Base-by-base conservation (phyloP, 2,329 filamentous ascomycete genomes). In the Hansfordia pulvinata region DNA sequence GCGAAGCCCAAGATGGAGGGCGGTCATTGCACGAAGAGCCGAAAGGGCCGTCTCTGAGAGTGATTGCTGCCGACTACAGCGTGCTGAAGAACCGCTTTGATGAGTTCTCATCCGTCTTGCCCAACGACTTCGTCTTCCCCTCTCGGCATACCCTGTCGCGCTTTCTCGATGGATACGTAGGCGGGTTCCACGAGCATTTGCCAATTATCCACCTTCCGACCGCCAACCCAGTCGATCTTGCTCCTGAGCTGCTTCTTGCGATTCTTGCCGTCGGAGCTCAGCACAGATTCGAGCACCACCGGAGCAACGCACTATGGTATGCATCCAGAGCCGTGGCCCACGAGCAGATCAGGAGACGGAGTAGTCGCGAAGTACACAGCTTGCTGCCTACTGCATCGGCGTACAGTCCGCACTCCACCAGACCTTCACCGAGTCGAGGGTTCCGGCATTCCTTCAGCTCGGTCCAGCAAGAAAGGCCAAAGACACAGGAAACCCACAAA, bases 151-250 rank as follows among this genome's bases (percentile, higher is more conserved):
- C 77, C 0, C 46, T 82, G 16, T 74, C 71, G 3, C 56, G 77
- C 18, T 82, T 81, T 34, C 50, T 82, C 17, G 74, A 78, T 31
- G 76, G 75, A 2, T 83, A 80, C 38, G 66, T 80, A 28, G 69
- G 64, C 31, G 75, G 76, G 0, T 80, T 82, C 31, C 62, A 69
- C 29, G 62, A 66, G 27, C 59, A 66, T 32, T 42, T 68, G 1
- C 64, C 64, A 1, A 62, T 82, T 33, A 54, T 83, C 16, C 77
- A 84, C 42, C 52, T 80, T 5, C 70, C 77, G 0, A 81, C 76
- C 0, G 57, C 82, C 24, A 59, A 62, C 2, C 64, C 74, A 1
- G 64, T 65, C 6, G 66, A 72, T n/a, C 62, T 71, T n/a, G 69
- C 74, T 1, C 66, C 76, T 1, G 78, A 82, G 44, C 53, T 83